phyloP scores from a whole-genome alignment of 163 green algal genomes.

The Chlamydomonas reinhardtii region DNA sequence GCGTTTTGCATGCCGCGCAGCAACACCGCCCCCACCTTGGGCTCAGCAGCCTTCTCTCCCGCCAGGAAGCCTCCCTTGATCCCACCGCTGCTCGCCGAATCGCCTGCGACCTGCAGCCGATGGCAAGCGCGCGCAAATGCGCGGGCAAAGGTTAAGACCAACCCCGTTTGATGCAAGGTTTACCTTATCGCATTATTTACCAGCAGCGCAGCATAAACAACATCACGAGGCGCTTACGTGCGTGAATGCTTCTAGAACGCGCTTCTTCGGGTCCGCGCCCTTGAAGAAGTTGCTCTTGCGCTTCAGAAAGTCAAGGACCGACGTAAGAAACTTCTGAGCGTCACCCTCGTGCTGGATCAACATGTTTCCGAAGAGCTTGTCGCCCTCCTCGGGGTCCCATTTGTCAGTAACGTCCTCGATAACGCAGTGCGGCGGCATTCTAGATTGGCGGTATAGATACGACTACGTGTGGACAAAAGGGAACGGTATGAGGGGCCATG shows the following conservation, averaged over 20 bases:
- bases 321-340: constrained; percentile 64
- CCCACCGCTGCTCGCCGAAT: not conserved
- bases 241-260: constrained; percentile 61
- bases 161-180: too few species aligned
- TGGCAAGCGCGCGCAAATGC: not conserved
- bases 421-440: constrained; percentile 46
- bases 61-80: constrained; percentile 65
- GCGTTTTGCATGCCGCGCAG: not conserved
- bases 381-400: constrained; percentile 55
- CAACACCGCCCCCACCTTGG: not conserved
- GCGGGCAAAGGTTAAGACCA: not conserved
- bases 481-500: too few species aligned
- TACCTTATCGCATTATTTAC: not conserved
- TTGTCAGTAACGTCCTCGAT: constrained; percentile 64
- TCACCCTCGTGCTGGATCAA: constrained; percentile 65
- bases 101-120: constrained; percentile 26
- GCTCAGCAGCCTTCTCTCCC: constrained; percentile 27
- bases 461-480: too few species aligned
- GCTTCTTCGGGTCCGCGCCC: constrained; percentile 62
- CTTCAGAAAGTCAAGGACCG: constrained; percentile 76
- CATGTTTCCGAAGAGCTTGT: constrained; percentile 61
- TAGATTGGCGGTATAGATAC: not conserved
- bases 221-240: constrained; percentile 25
- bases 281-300: constrained; percentile 79
- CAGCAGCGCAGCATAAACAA: not conserved